phyloP scores from a whole-genome alignment of 371 early-diverging fungal genomes.

The Mortierella sp. region DNA sequence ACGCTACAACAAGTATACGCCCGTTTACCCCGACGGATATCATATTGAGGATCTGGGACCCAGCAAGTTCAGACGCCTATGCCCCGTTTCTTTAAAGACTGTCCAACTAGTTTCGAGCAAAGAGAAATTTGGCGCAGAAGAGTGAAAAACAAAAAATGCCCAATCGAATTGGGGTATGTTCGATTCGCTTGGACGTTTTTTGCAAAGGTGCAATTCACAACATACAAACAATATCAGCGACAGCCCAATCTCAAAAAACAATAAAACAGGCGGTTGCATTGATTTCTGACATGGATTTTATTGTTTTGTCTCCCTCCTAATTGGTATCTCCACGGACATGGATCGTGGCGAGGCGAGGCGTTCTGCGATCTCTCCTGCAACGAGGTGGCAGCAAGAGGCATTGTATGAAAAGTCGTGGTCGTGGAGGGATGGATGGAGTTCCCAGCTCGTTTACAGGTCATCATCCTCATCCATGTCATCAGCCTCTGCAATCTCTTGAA shows the following conservation, averaged over 20 bases:
- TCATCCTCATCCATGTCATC: constrained; percentile 85
- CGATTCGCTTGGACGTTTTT: not conserved
- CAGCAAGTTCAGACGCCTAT: constrained; percentile 27
- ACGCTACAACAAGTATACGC: constrained; percentile 32
- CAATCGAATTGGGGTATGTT: not conserved
- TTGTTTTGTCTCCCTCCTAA: not conserved
- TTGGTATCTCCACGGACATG: constrained; percentile 10
- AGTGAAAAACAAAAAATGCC: not conserved
- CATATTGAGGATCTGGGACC: constrained; percentile 57
- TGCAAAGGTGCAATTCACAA: not conserved
- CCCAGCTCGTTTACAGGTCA: constrained; percentile 31
- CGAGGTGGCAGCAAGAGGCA: not conserved
- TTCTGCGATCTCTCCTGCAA: not conserved
- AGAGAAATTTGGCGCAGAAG: not conserved
- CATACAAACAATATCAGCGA: not conserved
- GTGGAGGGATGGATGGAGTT: not conserved
- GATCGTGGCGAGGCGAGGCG: not conserved
- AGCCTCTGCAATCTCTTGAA: constrained; percentile 91
- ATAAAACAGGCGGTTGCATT: not conserved
- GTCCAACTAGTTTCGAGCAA: not conserved
- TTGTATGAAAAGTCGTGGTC: not conserved
- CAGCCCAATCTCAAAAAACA: not conserved
- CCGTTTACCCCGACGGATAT: constrained; percentile 54
- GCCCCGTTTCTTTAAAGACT: constrained; percentile 5
- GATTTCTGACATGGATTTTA: not conserved